Base-by-base conservation (phyloP, 83 land plant genomes). In the Isoetes engelmannii region DNA sequence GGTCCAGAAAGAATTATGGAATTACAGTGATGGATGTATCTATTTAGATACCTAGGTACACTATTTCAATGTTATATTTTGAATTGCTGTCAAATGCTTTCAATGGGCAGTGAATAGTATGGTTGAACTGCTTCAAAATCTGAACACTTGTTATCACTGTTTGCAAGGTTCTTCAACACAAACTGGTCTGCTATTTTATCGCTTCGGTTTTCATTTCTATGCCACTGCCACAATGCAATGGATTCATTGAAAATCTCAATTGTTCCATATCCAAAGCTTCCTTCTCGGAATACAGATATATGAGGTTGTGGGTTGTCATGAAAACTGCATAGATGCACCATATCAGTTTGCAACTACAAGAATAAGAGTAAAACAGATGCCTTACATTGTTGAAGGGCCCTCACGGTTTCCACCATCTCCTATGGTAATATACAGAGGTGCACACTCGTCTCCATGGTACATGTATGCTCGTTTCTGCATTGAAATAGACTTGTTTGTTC, bases 391-490 rank as follows among this genome's bases (percentile, higher is more conserved):
- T 9, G 66, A 43, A 6, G 66, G 66, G 7, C 66, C 66, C 44
- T 63, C 66, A 63, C 66, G 66, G n/a, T n/a, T n/a, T n/a, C n/a
- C n/a, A n/a, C n/a, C n/a, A n/a, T 58, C 61, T 7, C 61, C 61
- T 15, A 63, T 63, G 9, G 66, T 63, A 20, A 63, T 63, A n/a
- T 63, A 63, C 48, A 63, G 12, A 42, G 66, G 66, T 20, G 66
- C 66, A 63, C 66, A 63, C 42, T 63, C 46, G 45, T 63, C 66
- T 42, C 44, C 66, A 7, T 43, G n/a, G 46, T 63, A 63, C 7
- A 63, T 7, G 45, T 63, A 63, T 6, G 44, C 45, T 15, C 66
- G 66, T 63, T 28, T 28, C 37, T 28, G 37, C 37, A 28, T 28
- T 28, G 37, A 28, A 28, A 28, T 28, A 28, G 37, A 28, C 37